A percentile compares a stretch with the other conserved stretches of the same genome.
Conservation (phyloP, 208 protist species). For the Acanthamoeba triangularis region DNA sequence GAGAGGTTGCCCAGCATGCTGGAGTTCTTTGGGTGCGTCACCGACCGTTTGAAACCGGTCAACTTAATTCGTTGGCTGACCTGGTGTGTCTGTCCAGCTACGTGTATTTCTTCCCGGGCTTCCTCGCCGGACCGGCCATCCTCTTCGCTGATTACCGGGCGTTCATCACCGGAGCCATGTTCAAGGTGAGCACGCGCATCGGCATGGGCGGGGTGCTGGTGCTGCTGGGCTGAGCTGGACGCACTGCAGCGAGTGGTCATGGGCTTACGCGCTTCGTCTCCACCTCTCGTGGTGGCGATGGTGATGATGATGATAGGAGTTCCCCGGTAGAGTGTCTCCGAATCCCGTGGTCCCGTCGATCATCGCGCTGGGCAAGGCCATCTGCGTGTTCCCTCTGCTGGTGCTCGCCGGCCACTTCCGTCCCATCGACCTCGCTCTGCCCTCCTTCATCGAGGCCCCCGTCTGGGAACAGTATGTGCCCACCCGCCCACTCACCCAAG, state of each 20-base stretch:
- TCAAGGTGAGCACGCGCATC: constrained; percentile 3
- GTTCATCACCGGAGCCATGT: constrained; percentile 77
- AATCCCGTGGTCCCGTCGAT: not conserved
- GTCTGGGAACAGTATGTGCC: not conserved
- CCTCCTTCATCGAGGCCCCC: constrained; percentile 22
- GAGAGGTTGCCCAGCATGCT: constrained; percentile 84
- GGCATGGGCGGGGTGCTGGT: not conserved
- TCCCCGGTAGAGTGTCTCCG: not conserved
- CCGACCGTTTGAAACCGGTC: too few relatives aligned
- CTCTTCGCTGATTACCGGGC: constrained; percentile 87
- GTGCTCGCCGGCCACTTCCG: constrained; percentile 11
- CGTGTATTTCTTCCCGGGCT: constrained; percentile 86
- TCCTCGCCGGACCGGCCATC: constrained; percentile 88
- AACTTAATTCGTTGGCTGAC: too few relatives aligned
- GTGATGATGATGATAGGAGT: not conserved
- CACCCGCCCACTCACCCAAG: not conserved
- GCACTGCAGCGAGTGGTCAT: not conserved
- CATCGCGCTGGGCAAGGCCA: constrained; percentile 34
- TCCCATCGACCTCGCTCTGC: not conserved
- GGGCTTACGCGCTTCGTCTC: not conserved
- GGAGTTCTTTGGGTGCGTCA: constrained; percentile 85
- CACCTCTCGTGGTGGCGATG: not conserved
- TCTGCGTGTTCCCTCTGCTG: constrained; percentile 40
- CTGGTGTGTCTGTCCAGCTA: not conserved
- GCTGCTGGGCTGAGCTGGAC: not conserved